Percentiles rank a stretch among this genome's conserved stretches.
phyloP scores from a whole-genome alignment of 1,284 basidiomycete species.

The Cutaneotrichosporon spelunceum region DNA sequence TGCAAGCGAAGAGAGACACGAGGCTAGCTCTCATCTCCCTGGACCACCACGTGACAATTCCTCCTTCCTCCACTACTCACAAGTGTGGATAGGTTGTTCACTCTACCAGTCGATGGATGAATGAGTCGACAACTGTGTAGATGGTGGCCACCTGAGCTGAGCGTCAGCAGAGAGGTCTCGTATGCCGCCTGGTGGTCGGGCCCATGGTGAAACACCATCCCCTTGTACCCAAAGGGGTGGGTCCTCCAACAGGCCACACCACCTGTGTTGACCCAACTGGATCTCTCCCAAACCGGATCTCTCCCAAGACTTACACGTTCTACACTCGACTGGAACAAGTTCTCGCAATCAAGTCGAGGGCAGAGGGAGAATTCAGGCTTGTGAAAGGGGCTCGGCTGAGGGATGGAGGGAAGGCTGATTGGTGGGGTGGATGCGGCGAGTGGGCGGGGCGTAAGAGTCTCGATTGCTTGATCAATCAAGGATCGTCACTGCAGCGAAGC shows the following conservation, averaged over 20 bases:
- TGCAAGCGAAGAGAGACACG: background rate
- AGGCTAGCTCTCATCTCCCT: no score
- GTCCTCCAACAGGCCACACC: background rate
- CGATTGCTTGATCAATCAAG: background rate
- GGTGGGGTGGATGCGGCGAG: background rate
- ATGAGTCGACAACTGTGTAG: background rate
- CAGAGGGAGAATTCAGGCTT: background rate
- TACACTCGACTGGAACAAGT: background rate
- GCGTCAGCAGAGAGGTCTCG: background rate
- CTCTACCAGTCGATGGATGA: background rate
- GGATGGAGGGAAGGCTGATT: background rate
- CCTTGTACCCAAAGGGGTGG: conserved; percentile 7
- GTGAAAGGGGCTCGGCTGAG: background rate
- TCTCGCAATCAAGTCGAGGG: background rate
- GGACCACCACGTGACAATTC: background rate
- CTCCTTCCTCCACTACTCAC: background rate
- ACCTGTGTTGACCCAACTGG: background rate
- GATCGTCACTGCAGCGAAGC: background rate
- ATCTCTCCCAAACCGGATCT: background rate
- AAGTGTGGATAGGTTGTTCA: background rate
- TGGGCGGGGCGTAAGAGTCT: background rate
- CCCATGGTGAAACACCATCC: conserved; percentile 4
- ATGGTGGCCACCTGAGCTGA: background rate
- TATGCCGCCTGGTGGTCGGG: background rate
- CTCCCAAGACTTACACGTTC: background rate